A percentile compares a stretch with the other conserved stretches of the same genome.
phyloP scores from a whole-genome alignment of 306 rosid genomes.

The Lathyrus oleraceus region DNA sequence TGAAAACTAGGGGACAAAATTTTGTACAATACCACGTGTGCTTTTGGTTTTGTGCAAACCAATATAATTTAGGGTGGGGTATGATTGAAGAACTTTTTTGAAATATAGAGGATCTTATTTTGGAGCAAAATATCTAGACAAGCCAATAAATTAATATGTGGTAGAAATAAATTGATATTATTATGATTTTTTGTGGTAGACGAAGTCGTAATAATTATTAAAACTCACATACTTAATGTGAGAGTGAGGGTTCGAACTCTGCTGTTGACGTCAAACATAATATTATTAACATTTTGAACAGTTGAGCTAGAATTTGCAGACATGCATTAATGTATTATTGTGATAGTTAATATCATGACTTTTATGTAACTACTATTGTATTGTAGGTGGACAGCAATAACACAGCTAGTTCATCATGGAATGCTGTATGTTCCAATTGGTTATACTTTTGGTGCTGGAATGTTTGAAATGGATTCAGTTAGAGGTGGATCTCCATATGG shows the following conservation, averaged over 20 bases:
- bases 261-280: no score
- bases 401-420: slow-evolving; percentile 81
- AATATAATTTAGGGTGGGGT: slow-evolving; percentile 3
- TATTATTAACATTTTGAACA: no score
- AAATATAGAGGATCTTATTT: not conserved
- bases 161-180: not conserved
- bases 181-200: not conserved
- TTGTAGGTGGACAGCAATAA: slow-evolving; percentile 83
- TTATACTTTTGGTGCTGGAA: slow-evolving; percentile 67
- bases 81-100: slow-evolving; percentile 9
- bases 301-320: no score
- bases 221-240: no score
- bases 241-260: no score
- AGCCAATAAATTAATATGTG: not conserved
- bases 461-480: slow-evolving; percentile 61
- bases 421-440: slow-evolving; percentile 86
- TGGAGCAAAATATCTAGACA: not conserved
- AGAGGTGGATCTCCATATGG: slow-evolving; percentile 87
- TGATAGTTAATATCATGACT: slow-evolving; percentile 6
- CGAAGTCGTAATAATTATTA: no score
- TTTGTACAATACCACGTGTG: not conserved
- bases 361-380: slow-evolving; percentile 5
- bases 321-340: not conserved
- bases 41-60: not conserved
- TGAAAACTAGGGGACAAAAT: not conserved